A percentile compares a stretch with the other conserved stretches of the same genome.
Conservation (phyloP, 306 rosid genomes). For the Prunus armeniaca region DNA sequence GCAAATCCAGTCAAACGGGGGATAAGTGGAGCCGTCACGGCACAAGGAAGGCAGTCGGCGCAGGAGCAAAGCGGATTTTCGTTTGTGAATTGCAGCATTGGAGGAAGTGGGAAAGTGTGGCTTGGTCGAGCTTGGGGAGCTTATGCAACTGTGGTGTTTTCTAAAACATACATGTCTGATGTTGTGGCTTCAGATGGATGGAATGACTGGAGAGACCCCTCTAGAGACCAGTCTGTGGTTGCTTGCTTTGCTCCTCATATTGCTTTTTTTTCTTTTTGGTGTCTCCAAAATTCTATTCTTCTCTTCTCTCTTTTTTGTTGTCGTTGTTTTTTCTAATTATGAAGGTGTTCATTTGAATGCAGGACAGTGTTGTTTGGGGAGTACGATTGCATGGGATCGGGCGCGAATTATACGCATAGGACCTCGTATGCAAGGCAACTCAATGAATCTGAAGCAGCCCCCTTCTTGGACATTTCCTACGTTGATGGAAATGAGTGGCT, state of each 20-base stretch:
- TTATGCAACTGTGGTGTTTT: constrained; percentile 60
- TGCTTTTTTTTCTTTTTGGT: background rate
- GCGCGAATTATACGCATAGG: constrained; percentile 53
- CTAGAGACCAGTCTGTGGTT: constrained; percentile 58
- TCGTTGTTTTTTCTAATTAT: background rate
- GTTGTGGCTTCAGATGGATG: constrained; percentile 64
- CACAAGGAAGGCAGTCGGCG: constrained; percentile 56
- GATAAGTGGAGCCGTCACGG: constrained; percentile 69
- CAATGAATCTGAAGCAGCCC: constrained; percentile 44
- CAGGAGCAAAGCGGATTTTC: constrained; percentile 64
- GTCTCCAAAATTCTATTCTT: background rate
- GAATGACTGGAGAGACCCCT: constrained; percentile 71
- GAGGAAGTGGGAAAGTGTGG: constrained; percentile 77
- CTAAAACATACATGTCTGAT: constrained; percentile 58
- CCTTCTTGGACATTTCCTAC: constrained; percentile 43
- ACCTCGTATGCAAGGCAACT: constrained; percentile 69
- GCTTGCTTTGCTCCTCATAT: background rate
- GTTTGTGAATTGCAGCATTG: constrained; percentile 68
- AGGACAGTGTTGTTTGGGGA: constrained; percentile 77
- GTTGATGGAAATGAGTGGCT: constrained; percentile 62
- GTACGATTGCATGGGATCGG: constrained; percentile 52
- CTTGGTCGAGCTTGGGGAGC: constrained; percentile 89
- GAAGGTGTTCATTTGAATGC: background rate
- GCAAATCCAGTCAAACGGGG: constrained; percentile 39
- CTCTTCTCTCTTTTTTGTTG: background rate